Percentiles rank a stretch among this genome's conserved stretches.
Evolutionary conservation across 805 yeast species (phyloP).

Genomic region (Hanseniaspora jakobsenii): DNA sequence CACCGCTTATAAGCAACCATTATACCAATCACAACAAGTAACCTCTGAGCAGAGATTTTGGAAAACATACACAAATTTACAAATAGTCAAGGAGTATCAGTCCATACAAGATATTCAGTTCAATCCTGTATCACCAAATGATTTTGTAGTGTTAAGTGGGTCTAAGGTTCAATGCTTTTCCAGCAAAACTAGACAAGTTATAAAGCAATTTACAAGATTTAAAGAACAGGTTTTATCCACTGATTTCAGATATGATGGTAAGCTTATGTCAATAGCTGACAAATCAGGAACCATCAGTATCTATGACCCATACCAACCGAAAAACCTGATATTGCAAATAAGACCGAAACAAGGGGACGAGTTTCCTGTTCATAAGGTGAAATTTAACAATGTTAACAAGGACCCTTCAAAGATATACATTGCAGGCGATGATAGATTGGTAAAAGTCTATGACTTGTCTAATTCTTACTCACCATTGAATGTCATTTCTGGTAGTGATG

Average conservation of each 20-base stretch:
- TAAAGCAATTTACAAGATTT: conserved; percentile 73
- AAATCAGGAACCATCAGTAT: conserved; percentile 87
- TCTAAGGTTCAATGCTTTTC: conserved; percentile 87
- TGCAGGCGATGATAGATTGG: conserved; percentile 83
- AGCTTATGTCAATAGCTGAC: conserved; percentile 84
- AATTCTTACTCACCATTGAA: conserved; percentile 61
- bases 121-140: conserved; percentile 67
- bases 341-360: conserved; percentile 56
- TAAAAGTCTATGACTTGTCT: conserved; percentile 78
- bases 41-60: conserved; percentile 92
- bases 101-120: conserved; percentile 80
- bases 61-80: conserved; percentile 77
- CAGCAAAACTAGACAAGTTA: conserved; percentile 84
- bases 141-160: conserved; percentile 85
- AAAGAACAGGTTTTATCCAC: conserved; percentile 88
- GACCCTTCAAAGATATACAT: conserved; percentile 56
- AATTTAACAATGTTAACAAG: conserved; percentile 67
- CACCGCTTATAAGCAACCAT: conserved; percentile 54
- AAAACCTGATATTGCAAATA: conserved; percentile 66
- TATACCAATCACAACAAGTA: conserved; percentile 61
- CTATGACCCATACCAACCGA: conserved; percentile 70
- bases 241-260: conserved; percentile 84
- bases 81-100: conserved; percentile 83
- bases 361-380: conserved; percentile 77
- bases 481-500: conserved; percentile 64